Conservation (phyloP, 352 stramenopile species). For the Proteromonas lacertae region DNA sequence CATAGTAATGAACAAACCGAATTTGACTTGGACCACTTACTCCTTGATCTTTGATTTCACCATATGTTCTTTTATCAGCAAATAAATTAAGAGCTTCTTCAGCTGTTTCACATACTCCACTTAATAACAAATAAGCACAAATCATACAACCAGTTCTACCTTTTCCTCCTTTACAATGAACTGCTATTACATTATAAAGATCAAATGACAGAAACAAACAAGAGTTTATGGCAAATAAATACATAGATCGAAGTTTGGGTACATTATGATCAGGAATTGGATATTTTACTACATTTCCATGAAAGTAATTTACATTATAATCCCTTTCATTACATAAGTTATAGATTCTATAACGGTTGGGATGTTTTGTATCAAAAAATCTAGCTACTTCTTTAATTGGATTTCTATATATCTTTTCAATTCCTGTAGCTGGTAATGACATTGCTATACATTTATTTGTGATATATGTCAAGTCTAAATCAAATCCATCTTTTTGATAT, state of each 20-base stretch:
- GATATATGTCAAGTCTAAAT: slow-evolving; percentile 58
- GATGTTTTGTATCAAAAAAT: slow-evolving; percentile 42
- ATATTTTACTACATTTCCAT: slow-evolving; percentile 5
- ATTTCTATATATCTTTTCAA: slow-evolving; percentile 37
- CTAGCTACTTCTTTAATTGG: slow-evolving; percentile 28
- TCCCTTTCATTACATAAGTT: slow-evolving; percentile 39
- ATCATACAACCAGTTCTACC: slow-evolving; percentile 48
- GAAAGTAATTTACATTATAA: slow-evolving; percentile 5
- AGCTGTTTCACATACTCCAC: not conserved
- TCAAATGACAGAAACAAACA: slow-evolving; percentile 8
- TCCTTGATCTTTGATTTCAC: too few species aligned
- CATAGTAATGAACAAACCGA: too few species aligned
- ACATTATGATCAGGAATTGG: slow-evolving; percentile 12
- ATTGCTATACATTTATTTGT: slow-evolving; percentile 37
- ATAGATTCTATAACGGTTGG: slow-evolving; percentile 37
- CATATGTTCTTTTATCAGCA: too few species aligned
- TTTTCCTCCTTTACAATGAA: slow-evolving; percentile 52
- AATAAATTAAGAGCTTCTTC: too few species aligned
- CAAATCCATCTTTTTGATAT: slow-evolving; percentile 41
- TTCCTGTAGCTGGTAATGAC: slow-evolving; percentile 37
- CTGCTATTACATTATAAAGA: slow-evolving; percentile 29
- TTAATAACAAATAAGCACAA: slow-evolving; percentile 6
- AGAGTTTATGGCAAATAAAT: slow-evolving; percentile 7
- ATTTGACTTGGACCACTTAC: too few species aligned
- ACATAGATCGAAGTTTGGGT: slow-evolving; percentile 7